Base-by-base conservation (phyloP, 495 filamentous ascomycete species). In the Echria macrotheca region DNA sequence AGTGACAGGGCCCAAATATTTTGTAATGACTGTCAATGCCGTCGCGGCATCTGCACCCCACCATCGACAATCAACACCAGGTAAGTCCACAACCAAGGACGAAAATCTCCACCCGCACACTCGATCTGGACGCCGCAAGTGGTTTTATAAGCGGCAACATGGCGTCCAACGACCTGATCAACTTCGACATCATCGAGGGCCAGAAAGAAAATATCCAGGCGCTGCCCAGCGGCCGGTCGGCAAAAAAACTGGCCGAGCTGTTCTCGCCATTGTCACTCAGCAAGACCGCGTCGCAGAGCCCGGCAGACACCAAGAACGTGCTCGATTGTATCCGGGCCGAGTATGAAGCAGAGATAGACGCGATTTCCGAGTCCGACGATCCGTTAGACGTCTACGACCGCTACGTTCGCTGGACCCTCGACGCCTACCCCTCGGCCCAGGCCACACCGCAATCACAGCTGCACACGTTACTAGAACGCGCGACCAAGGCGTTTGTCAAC, bases 201-300 rank as follows among this genome's bases (percentile, higher is more conserved):
- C 90, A 96, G 60, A 98, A 98, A 69, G 93, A 98, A 68, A 97
- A 98, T 61, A 95, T 97, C 33, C 90, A 96, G 61, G 84, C 91
- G 10, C 76, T 97, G 31, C 88, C 94, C 1, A 85, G 87, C 39
- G 93, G 93, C 28, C 82, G 93, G 45, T 96, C 91, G 24, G 93
- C 93, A 12, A 84, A 84, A 69, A 87, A 89, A 14, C 82, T 98
- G 24, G 91, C 83, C n/a, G 79, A 82, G 31, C 80, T 91, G 40
- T 93, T 89, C 70, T 86, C 88, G 24, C 80, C 81, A 55, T 78
- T 73, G 44, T 78, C 64, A 21, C n/a, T 31, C 44, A 66, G 79
- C 26, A 78, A 71, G 47, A 77, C 69, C 54, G 63, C 74, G 26
- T 63, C 77, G 14, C 82, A 81, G 44, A 82, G 72, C 23, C 77